Conservation (phyloP, 345 rosid genomes). For the Corchorus capsularis region DNA sequence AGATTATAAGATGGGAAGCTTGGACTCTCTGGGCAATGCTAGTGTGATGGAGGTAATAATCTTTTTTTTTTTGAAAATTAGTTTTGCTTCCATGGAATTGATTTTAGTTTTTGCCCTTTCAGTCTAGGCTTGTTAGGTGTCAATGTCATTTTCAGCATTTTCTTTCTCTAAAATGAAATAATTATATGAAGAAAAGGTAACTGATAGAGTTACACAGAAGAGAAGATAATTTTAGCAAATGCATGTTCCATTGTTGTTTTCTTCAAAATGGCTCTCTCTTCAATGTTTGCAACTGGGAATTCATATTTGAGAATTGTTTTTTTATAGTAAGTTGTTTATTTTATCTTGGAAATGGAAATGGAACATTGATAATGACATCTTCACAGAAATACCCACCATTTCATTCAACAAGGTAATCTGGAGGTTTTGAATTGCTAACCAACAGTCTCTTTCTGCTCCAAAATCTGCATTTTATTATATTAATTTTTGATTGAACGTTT, state of each 20-base stretch:
- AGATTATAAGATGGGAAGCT: conserved; percentile 37
- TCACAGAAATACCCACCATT: not conserved
- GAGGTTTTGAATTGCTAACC: conserved; percentile 5
- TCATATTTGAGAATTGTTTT: not conserved
- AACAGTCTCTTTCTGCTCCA: not conserved
- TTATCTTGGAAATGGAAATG: not conserved
- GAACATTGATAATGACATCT: conserved; percentile 8
- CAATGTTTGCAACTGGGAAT: not conserved
- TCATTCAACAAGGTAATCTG: not conserved
- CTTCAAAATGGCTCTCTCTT: not conserved
- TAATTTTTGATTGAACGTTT: too few species aligned
- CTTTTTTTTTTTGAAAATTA: not conserved
- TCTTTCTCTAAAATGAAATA: too few species aligned
- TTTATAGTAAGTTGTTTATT: not conserved
- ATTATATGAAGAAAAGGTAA: not conserved
- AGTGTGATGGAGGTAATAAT: conserved; percentile 48
- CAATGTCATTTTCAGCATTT: too few species aligned
- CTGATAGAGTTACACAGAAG: not conserved
- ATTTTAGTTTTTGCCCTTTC: not conserved
- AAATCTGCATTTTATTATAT: not conserved
- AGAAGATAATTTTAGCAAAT: not conserved
- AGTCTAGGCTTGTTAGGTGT: conserved; percentile 13
- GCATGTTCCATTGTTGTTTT: conserved; percentile 2
- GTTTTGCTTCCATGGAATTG: not conserved
- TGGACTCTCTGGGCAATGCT: conserved; percentile 40